Conservation (phyloP, 352 stramenopile genomes). For the Globisporangium barbulae region DNA sequence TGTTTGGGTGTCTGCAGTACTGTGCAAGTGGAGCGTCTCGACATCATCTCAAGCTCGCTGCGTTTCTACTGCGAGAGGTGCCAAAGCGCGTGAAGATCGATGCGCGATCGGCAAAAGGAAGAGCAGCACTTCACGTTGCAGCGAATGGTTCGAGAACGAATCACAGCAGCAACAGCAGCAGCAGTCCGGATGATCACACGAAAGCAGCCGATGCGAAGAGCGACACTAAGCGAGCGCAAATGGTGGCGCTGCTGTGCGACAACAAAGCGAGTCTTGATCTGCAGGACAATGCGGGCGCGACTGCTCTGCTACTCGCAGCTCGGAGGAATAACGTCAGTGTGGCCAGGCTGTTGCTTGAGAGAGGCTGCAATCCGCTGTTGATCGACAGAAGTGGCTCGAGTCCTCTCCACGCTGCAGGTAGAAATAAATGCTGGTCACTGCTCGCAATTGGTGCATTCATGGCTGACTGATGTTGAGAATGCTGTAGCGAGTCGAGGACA, state of each 20-base stretch:
- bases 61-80: slow-evolving; percentile 26
- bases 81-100: slow-evolving; percentile 29
- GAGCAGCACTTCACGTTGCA: slow-evolving; percentile 48
- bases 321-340: slow-evolving; percentile 24
- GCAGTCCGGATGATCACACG: not conserved
- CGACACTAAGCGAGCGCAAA: slow-evolving; percentile 12
- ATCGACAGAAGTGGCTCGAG: slow-evolving; percentile 34
- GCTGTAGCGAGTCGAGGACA: slow-evolving; percentile 26
- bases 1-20: slow-evolving; percentile 26
- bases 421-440: not conserved
- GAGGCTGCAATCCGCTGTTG: slow-evolving; percentile 26
- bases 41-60: slow-evolving; percentile 33
- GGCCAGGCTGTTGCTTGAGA: slow-evolving; percentile 25
- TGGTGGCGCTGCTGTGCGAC: slow-evolving; percentile 27
- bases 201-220: not conserved
- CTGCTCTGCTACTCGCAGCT: slow-evolving; percentile 42
- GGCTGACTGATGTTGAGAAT: not conserved
- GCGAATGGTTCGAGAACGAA: slow-evolving; percentile 15
- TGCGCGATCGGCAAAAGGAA: slow-evolving; percentile 41
- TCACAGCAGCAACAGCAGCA: not conserved
- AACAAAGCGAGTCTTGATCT: slow-evolving; percentile 34
- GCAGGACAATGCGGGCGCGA: slow-evolving; percentile 31
- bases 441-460: not conserved
- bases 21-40: slow-evolving; percentile 35
- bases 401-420: slow-evolving; percentile 48